These are phyloP conservation scores for Fraxinus velutina DNA, from an alignment of 305 asterid genomes.

Conservation along the genomic window DNA sequence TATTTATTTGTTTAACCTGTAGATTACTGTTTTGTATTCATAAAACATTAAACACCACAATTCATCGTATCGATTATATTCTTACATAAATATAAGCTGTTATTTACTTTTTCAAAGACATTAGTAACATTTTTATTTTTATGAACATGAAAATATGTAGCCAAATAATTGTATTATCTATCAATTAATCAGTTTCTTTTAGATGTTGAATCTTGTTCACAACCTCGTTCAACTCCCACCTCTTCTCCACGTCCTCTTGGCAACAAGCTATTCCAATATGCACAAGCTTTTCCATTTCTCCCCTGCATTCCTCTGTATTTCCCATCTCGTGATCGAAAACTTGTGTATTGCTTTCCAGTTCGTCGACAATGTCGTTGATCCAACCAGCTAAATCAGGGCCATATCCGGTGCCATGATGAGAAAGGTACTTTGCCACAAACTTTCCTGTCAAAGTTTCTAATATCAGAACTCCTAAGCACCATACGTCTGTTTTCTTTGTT, in stretches of 20 bases:
- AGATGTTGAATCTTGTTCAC: slow-evolving; percentile 40
- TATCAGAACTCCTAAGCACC: slow-evolving; percentile 76
- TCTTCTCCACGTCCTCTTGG: slow-evolving; percentile 54
- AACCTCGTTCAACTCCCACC: slow-evolving; percentile 68
- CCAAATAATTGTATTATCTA: not conserved
- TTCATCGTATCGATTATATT: not conserved
- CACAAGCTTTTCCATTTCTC: slow-evolving; percentile 59
- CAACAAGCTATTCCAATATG: slow-evolving; percentile 68
- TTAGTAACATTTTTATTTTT: not conserved
- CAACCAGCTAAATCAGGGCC: slow-evolving; percentile 40
- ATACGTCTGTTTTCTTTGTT: slow-evolving; percentile 71
- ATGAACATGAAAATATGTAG: not conserved
- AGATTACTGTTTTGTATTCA: not conserved
- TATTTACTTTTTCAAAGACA: not conserved
- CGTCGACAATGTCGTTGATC: slow-evolving; percentile 42
- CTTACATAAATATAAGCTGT: not conserved
- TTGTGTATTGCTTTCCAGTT: slow-evolving; percentile 9
- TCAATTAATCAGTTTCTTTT: slow-evolving; percentile 23
- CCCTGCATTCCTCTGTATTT: slow-evolving; percentile 19
- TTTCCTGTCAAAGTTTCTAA: slow-evolving; percentile 61
- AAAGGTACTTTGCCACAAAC: slow-evolving; percentile 45
- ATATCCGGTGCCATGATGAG: slow-evolving; percentile 33
- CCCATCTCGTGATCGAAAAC: slow-evolving; percentile 57
- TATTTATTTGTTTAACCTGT: not conserved
- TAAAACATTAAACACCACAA: not conserved